Base-by-base conservation (phyloP, 176 grass and related monocot genomes). In the Lolium multiflorum region DNA sequence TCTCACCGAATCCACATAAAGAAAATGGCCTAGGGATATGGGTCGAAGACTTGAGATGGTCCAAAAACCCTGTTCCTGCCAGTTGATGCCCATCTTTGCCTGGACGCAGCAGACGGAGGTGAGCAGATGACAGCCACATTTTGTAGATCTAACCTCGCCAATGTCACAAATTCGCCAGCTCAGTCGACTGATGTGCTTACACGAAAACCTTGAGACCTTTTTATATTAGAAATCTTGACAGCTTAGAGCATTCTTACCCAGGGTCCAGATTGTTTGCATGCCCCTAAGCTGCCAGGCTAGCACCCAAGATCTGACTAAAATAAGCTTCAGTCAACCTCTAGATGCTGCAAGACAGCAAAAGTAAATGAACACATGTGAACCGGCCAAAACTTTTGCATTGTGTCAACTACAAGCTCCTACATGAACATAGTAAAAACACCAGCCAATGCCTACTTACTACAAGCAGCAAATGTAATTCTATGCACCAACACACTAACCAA, bases 11-110 rank as follows among this genome's bases (percentile, higher is more conserved):
- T 75, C 25, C 47, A 31, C 49, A 76, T 17, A 76, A 7, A 74
- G 31, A 35, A 54, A 54, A 76, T 35, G 24, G 73, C 73, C 73
- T 35, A 18, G 48, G 70, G 52, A 60, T 20, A 56, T 57, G 58
- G 69, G 69, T 25, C 48, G 18, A 37, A 67, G n/a, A 76, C 73
- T 10, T 10, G 77, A 60, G 21, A 71, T 52, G 31, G 56, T 57
- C 78, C 85, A 89, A 68, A 44, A 68, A 44, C 24, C 58, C 81
- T 91, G 85, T 17, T 48, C 24, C 73, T 87, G 24, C 74, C 89
- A 84, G 58, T 15, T 74, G 81, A 48, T 87, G 11, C 55, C 78
- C 73, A 87, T 16, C 49, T 74, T 74, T 74, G 71, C 15, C 75
- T 81, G 31, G 31, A 35, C 31, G 31, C 75, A 25, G 80, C 62